Evolutionary conservation across 2,329 filamentous ascomycete genomes (phyloP).

Genomic region (Fusarium longipes): DNA sequence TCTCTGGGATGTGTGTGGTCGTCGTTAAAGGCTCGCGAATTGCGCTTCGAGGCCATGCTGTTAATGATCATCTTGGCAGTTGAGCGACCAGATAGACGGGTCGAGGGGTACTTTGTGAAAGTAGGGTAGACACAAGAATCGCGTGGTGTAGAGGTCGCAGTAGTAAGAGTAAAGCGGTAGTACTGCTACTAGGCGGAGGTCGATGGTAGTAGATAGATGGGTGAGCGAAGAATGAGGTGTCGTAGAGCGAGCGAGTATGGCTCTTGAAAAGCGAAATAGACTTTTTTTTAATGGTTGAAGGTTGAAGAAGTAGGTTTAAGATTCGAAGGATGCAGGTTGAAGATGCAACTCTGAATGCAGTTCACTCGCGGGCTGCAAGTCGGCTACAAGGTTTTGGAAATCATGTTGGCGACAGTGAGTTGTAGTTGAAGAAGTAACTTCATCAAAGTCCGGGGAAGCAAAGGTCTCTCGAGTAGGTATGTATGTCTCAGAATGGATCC

Average conservation of each 20-base stretch:
- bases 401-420: slow-evolving; percentile 44
- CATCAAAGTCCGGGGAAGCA: slow-evolving; percentile 21
- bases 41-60: slow-evolving; percentile 43
- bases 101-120: background rate
- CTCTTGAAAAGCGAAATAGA: slow-evolving; percentile 7
- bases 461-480: background rate
- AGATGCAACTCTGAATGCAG: slow-evolving; percentile 34
- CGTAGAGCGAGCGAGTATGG: slow-evolving; percentile 12
- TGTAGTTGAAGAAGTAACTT: slow-evolving; percentile 43
- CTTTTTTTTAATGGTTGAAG: slow-evolving; percentile 22
- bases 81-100: background rate
- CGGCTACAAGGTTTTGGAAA: slow-evolving; percentile 40
- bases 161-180: background rate
- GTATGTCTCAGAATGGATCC: slow-evolving; percentile 31
- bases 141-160: background rate
- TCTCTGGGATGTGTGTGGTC: slow-evolving; percentile 26
- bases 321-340: slow-evolving; percentile 22
- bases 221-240: slow-evolving; percentile 13
- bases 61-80: background rate
- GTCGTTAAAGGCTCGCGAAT: slow-evolving; percentile 38
- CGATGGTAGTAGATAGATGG: slow-evolving; percentile 14
- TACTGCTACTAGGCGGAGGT: background rate
- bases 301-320: slow-evolving; percentile 1
- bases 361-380: slow-evolving; percentile 40
- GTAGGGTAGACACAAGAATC: background rate